These are phyloP conservation scores for Globisporangium paroecandrum DNA, from an alignment of 352 stramenopile genomes.

Conservation along the genomic window DNA sequence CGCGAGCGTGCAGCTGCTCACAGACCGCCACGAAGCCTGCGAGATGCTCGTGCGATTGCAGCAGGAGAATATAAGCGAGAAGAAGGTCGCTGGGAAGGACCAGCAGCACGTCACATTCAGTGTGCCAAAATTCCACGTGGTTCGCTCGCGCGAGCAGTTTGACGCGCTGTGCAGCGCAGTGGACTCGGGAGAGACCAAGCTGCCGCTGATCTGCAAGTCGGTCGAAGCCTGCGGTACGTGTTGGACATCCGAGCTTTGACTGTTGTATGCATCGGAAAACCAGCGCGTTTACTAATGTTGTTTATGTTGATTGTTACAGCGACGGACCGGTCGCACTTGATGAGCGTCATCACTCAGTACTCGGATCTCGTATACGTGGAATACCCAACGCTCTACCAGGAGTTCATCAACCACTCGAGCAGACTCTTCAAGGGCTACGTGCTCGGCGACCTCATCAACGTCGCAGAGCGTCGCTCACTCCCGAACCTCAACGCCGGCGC, in stretches of 20 bases:
- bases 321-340: constrained; percentile 78
- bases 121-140: constrained; percentile 49
- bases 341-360: constrained; percentile 73
- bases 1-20: constrained; percentile 65
- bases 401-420: constrained; percentile 81
- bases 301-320: constrained; percentile 25
- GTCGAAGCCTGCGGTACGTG: constrained; percentile 76
- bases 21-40: constrained; percentile 58
- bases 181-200: constrained; percentile 30
- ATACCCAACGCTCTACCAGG: constrained; percentile 69
- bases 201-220: constrained; percentile 83
- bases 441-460: constrained; percentile 67
- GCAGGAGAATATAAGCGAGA: constrained; percentile 14
- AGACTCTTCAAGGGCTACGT: constrained; percentile 85
- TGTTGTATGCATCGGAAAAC: not conserved
- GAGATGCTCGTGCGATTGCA: constrained; percentile 34
- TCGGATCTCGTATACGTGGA: constrained; percentile 56
- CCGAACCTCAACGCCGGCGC: constrained; percentile 60
- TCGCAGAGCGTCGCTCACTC: constrained; percentile 71
- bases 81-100: constrained; percentile 16
- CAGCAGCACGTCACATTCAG: constrained; percentile 28
- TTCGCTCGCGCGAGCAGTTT: constrained; percentile 38
- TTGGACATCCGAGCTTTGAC: not conserved
- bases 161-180: constrained; percentile 34
- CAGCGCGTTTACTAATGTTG: not conserved